Base-by-base conservation (phyloP, 441 rosid species). In the Isatis lusitanica region DNA sequence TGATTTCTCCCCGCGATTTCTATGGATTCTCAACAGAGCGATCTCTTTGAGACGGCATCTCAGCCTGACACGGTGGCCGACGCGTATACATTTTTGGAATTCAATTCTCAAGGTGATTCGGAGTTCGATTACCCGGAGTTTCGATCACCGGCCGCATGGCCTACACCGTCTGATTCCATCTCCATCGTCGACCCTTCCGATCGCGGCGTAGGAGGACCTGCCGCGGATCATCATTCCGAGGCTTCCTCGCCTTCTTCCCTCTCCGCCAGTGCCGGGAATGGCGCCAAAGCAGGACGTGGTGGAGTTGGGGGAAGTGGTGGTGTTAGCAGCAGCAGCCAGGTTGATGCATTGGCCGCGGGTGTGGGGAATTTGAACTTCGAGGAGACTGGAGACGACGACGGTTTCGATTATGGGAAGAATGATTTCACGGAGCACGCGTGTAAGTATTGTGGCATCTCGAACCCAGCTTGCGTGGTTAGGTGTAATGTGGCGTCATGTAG, bases 401-500 rank as follows among this genome's bases (percentile, higher is more conserved):
- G 83, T 38, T 89, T 86, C 31, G 97, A 90, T 59, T 90, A 79
- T 67, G 94, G 93, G n/a, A 87, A 89, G 80, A 91, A 88, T 40
- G 87, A 89, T 85, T 90, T 90, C 74, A 88, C 88, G 13, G 99
- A 96, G 86, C 97, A 93, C 59, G 96, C 99, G 0, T 96, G 99
- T 74, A 83, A 88, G 78, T 96, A 96, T 77, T 96, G 99, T 63
- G 99, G 99, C 47, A 97, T 93, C 73, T 87, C 99, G 13, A 96
- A 96, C 73, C 98, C 99, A 4, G 94, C 99, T 2, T 96, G 99
- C 56, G 99, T 96, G 26, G 99, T 89, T 39, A 83, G 98, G 79
- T 96, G 99, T 64, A 96, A 96, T 77, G 97, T 93, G 67, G 94
- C 99, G 15, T 96, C 99, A 0, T 96, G 99, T 74, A 83, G 99